A percentile compares a stretch with the other conserved stretches of the same genome.
These are phyloP conservation scores for Spergularia bocconei DNA, from an alignment of 148 eudicot species.

Conservation along the genomic window DNA sequence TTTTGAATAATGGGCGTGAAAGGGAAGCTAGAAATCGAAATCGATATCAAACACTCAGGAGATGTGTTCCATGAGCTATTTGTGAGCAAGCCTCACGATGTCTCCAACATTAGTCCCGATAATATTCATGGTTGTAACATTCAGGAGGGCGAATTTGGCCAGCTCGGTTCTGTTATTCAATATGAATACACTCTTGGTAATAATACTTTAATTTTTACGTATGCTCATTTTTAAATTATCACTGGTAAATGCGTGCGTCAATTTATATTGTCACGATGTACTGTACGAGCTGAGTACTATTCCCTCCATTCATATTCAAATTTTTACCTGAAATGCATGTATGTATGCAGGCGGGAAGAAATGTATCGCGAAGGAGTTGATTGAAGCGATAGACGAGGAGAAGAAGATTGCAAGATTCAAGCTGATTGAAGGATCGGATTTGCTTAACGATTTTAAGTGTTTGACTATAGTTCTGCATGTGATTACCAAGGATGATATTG, in stretches of 20 bases:
- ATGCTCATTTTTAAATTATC: too few species aligned
- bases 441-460: background rate
- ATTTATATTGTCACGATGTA: too few species aligned
- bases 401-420: conserved; percentile 12
- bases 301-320: too few species aligned
- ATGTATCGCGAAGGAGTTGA: background rate
- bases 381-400: conserved; percentile 12
- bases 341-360: background rate
- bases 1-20: too few species aligned
- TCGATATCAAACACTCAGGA: too few species aligned
- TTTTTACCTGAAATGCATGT: too few species aligned
- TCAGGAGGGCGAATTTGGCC: conserved; percentile 4
- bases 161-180: background rate
- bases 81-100: background rate
- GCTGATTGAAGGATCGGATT: background rate
- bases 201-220: background rate
- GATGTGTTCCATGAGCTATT: background rate
- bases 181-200: conserved; percentile 34
- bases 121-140: background rate
- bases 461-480: background rate
- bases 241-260: too few species aligned
- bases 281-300: too few species aligned
- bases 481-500: background rate
- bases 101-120: background rate
- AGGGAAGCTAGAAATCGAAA: too few species aligned